Percentiles rank a stretch among this genome's conserved stretches.
Conservation (phyloP, 1,284 basidiomycete species). For the Sphaerobolus stellatus region DNA sequence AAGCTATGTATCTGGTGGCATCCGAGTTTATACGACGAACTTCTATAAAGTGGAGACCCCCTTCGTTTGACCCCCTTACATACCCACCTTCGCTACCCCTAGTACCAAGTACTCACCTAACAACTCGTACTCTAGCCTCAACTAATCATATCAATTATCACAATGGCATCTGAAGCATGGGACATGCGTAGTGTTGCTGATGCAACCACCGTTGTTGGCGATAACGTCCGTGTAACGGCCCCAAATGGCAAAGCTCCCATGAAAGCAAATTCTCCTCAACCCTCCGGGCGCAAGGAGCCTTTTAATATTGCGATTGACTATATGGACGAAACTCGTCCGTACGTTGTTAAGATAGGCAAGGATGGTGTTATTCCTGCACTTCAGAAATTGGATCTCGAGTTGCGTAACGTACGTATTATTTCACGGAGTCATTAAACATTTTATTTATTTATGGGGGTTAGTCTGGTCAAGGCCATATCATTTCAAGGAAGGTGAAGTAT, state of each 20-base stretch:
- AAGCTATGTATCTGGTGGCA: too few relatives aligned
- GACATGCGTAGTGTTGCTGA: slow-evolving; percentile 15
- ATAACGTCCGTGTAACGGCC: neutral
- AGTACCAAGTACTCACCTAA: too few relatives aligned
- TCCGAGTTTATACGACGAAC: too few relatives aligned
- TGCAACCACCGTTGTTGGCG: slow-evolving; percentile 18
- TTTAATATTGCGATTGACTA: slow-evolving; percentile 25
- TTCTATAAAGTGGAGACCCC: too few relatives aligned
- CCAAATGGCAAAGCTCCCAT: neutral
- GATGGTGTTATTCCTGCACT: slow-evolving; percentile 63
- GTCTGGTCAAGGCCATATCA: slow-evolving; percentile 51
- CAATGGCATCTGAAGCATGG: too few relatives aligned
- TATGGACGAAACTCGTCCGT: slow-evolving; percentile 51
- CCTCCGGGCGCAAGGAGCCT: neutral
- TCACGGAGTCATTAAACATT: neutral
- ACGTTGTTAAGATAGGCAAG: slow-evolving; percentile 65
- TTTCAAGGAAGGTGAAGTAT: slow-evolving; percentile 43
- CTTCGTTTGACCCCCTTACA: too few relatives aligned
- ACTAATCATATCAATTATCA: too few relatives aligned
- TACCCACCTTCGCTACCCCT: too few relatives aligned
- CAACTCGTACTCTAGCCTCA: too few relatives aligned
- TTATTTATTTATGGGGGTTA: slow-evolving; percentile 26
- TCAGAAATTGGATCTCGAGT: slow-evolving; percentile 60
- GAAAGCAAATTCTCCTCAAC: neutral
- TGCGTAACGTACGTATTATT: slow-evolving; percentile 44